Base-by-base conservation (phyloP, 345 rosid genomes). In the Rhizophora apiculata region DNA sequence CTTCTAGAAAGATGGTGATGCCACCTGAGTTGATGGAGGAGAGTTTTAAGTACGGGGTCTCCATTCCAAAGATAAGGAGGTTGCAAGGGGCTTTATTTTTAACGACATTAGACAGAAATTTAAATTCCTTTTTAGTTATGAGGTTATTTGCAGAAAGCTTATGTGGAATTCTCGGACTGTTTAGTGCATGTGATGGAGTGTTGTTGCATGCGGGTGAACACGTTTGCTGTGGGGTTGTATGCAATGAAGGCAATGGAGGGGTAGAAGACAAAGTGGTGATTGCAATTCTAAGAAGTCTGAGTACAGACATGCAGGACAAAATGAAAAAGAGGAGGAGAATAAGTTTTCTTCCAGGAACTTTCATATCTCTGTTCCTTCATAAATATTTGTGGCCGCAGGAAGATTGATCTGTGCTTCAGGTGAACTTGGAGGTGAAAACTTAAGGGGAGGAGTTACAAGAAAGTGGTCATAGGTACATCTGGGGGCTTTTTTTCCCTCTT, bases 31-130 rank as follows among this genome's bases (percentile, higher is more conserved):
- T 94, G 65, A 87, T 59, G 54, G 81, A 82, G 43, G 92, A 80
- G 71, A 91, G 76, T 69, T 64, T 76, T 37, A 87, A 75, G 81
- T 89, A 84, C 65, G 82, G 85, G 16, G 75, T 74, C 62, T 85
- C 85, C 58, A 79, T 75, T 62, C 97, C 97, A 15, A 91, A 89
- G 65, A 88, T 79, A 57, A 94, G 98, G 69, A 91, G 83, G 73
- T 88, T 91, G 85, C 98, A 89, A 49, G 96, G 98, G 31, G 85
- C 81, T 75, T 63, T 85, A 27, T 22, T 63, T 62, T 76, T 74
- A 51, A 94, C 39, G 48, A 86, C 76, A 48, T 82, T 77, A 8
- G 81, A 74, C 10, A 94, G 80, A 76, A 91, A 71, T 67, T 72
- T 79, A 76, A 84, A 78, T 78, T 94, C 98, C 80, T 88, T 94